These are phyloP conservation scores for Trypanosoma boissoni DNA, from an alignment of 208 protist genomes.

Conservation along the genomic window DNA sequence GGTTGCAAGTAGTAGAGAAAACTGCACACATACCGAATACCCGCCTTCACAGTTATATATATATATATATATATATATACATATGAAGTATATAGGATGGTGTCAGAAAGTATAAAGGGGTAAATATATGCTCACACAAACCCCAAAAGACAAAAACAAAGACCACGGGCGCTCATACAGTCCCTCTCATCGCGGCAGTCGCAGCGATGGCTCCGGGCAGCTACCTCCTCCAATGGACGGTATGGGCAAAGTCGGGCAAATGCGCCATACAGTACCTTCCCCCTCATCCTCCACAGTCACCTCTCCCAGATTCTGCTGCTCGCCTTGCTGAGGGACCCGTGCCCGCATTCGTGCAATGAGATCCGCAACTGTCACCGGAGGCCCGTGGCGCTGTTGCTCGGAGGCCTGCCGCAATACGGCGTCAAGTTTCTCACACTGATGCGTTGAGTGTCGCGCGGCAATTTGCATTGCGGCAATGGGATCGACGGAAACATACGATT, in stretches of 20 bases:
- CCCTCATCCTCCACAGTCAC: background rate
- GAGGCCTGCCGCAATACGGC: conserved; percentile 9
- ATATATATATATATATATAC: conserved; percentile 2
- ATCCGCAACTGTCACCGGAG: conserved; percentile 5
- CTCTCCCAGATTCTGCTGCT: conserved; percentile 1
- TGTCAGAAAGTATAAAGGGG: conserved; percentile 1
- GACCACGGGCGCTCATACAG: too few species aligned
- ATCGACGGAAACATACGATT: background rate
- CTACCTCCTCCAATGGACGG: conserved; percentile 19
- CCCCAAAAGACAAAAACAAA: background rate
- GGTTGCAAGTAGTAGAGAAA: too few species aligned
- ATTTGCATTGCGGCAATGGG: conserved; percentile 12
- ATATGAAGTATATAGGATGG: background rate
- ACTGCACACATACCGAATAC: background rate
- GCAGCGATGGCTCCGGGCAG: conserved; percentile 11
- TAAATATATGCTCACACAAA: conserved; percentile 8
- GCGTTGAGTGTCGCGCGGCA: conserved; percentile 2
- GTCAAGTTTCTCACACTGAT: conserved; percentile 3
- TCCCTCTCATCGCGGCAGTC: conserved; percentile 7
- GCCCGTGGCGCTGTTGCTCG: background rate
- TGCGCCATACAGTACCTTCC: conserved; percentile 1
- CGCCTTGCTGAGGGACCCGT: too few species aligned
- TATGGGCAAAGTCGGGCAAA: conserved; percentile 6
- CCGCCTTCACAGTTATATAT: background rate
- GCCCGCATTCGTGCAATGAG: conserved; percentile 14